Base-by-base conservation (phyloP, 2,329 filamentous ascomycete genomes). In the Knufia fluminis region DNA sequence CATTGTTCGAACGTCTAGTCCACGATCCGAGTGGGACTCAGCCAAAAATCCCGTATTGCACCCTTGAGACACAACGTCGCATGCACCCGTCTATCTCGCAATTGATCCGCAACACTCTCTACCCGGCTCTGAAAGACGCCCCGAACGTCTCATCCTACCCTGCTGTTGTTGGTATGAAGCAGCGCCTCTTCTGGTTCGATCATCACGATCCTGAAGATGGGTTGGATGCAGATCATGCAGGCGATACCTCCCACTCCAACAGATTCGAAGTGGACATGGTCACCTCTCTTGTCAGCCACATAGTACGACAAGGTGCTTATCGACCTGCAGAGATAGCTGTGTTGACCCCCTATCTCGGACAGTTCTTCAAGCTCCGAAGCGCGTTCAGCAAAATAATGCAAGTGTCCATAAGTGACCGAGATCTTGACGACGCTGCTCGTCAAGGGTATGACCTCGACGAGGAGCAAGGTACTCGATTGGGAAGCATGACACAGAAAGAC, bases 1-100 rank as follows among this genome's bases (percentile, higher is more conserved):
- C 76, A 0, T 66, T 82, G 2, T 84, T 85, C 50, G 81, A 85
- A 62, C 65, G 81, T 1, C 66, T 83, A 3, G 60, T 62, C 57
- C 42, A 57, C 9, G 54, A 59, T 19, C 49, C 28, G 19, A 54
- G 53, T 49, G 33, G 51, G 9, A 48, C 48, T 4, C 40, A 52
- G 3, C 41, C 19, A 2, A 49, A 57, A 3, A 40, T 64, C 12
- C 56, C 60, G 16, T 44, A 49, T n/a, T 55, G 55, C 14, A 50
- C 57, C 28, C 49, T 64, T 14, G 57, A 50, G 20, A 50, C 62
- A 1, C 62, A 64, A 52, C 56, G 62, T 9, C 58, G 62, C 9
- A 64, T 63, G 61, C 61, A 62, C 48, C 62, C 62, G 20, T 55
- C 60, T 2, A 62, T 64, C 45, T 56, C 62, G 8, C 50, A 59